These are phyloP conservation scores for Bipolaris sorokiniana DNA, from an alignment of 2,329 filamentous ascomycete species.

Conservation along the genomic window DNA sequence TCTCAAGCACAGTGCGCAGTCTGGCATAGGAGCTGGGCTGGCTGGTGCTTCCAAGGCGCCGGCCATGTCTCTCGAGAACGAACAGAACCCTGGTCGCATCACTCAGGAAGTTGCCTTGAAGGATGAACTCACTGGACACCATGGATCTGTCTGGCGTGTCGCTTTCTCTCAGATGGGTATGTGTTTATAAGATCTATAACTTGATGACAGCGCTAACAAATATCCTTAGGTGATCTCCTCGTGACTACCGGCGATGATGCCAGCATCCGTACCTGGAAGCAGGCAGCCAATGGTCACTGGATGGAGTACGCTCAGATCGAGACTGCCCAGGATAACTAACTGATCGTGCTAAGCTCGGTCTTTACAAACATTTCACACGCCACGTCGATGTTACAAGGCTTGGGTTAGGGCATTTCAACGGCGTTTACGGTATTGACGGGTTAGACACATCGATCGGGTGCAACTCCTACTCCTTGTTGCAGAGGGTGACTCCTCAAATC, in stretches of 20 bases:
- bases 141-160: slow-evolving; percentile 76
- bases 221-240: slow-evolving; percentile 68
- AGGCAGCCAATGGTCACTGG: slow-evolving; percentile 56
- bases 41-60: slow-evolving; percentile 52
- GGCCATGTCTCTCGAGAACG: slow-evolving; percentile 60
- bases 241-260: slow-evolving; percentile 80
- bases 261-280: slow-evolving; percentile 59
- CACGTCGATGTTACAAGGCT: background rate
- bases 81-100: slow-evolving; percentile 69
- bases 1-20: slow-evolving; percentile 49
- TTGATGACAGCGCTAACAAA: slow-evolving; percentile 47
- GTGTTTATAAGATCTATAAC: slow-evolving; percentile 9
- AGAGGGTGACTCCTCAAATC: background rate
- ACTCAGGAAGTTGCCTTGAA: slow-evolving; percentile 68
- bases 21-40: slow-evolving; percentile 61
- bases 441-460: background rate
- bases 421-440: slow-evolving; percentile 6
- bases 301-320: slow-evolving; percentile 58
- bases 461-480: background rate
- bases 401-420: background rate
- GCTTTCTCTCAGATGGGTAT: slow-evolving; percentile 63
- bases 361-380: background rate
- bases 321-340: slow-evolving; percentile 41
- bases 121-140: slow-evolving; percentile 70
- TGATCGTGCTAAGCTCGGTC: background rate